A percentile compares a stretch with the other conserved stretches of the same genome.
phyloP scores from a whole-genome alignment of 805 yeast genomes.

The Saturnispora ahearnii region DNA sequence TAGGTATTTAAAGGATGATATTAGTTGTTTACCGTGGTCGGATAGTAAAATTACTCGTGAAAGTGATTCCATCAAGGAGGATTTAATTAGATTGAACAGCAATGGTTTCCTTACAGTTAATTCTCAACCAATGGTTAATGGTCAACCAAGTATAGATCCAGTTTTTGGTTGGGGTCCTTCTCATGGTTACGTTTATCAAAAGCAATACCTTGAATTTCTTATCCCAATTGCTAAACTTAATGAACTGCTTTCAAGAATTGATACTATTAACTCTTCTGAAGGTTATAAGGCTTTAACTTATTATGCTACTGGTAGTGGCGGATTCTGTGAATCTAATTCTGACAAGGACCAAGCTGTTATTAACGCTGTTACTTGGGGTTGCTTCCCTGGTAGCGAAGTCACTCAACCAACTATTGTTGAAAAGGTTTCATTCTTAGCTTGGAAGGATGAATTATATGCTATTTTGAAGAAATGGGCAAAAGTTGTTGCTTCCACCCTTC shows the following conservation, averaged over 20 bases:
- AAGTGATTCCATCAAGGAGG: slow-evolving; percentile 49
- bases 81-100: slow-evolving; percentile 55
- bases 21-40: slow-evolving; percentile 85
- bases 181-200: slow-evolving; percentile 88
- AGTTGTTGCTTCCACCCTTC: slow-evolving; percentile 6
- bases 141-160: slow-evolving; percentile 59
- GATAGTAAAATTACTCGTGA: slow-evolving; percentile 84
- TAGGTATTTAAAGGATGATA: slow-evolving; percentile 60
- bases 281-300: slow-evolving; percentile 54
- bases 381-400: slow-evolving; percentile 91
- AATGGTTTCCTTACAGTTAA: slow-evolving; percentile 74
- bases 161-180: slow-evolving; percentile 93
- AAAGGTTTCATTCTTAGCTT: slow-evolving; percentile 82
- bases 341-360: slow-evolving; percentile 55
- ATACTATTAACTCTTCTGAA: slow-evolving; percentile 33
- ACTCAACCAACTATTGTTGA: slow-evolving; percentile 95
- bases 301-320: slow-evolving; percentile 51
- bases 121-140: slow-evolving; percentile 91
- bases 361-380: slow-evolving; percentile 98
- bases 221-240: slow-evolving; percentile 45
- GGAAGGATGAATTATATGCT: slow-evolving; percentile 93
- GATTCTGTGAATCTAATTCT: slow-evolving; percentile 7
- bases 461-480: slow-evolving; percentile 69
- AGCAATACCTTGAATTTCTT: slow-evolving; percentile 83
- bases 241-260: slow-evolving; percentile 35